Conservation (phyloP, 768 basidiomycete genomes). For the Phaffia australis region DNA sequence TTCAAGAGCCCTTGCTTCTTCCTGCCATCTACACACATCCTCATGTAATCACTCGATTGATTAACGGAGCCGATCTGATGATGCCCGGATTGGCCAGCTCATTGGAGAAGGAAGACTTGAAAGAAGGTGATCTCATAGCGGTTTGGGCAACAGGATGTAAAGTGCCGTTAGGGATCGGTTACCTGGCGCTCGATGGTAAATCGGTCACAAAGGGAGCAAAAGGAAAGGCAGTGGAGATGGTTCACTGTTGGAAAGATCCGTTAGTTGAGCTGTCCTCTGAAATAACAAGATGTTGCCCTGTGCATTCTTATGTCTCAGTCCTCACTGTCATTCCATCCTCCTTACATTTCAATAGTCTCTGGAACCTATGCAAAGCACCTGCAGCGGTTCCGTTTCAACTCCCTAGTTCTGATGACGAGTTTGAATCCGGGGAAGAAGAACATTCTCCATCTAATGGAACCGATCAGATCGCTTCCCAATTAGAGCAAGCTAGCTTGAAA, state of each 20-base stretch:
- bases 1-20: conserved; percentile 60
- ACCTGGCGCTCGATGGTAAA: conserved; percentile 48
- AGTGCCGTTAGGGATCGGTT: conserved; percentile 63
- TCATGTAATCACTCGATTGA: conserved; percentile 57
- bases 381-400: conserved; percentile 8
- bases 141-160: conserved; percentile 48
- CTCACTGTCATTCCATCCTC: no score
- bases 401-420: conserved; percentile 11
- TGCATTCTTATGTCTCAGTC: background rate
- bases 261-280: background rate
- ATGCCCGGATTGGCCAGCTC: conserved; percentile 52
- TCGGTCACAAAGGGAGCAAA: conserved; percentile 47
- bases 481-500: no score
- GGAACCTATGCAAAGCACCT: conserved; percentile 7
- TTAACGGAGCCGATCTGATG: conserved; percentile 79
- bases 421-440: background rate
- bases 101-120: conserved; percentile 10
- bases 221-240: conserved; percentile 63
- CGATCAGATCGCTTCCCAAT: no score
- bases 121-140: conserved; percentile 49
- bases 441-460: no score
- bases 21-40: conserved; percentile 62
- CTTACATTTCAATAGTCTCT: conserved; percentile 8
- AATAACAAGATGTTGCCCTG: background rate
- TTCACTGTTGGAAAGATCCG: conserved; percentile 47